Conservation (phyloP, 495 filamentous ascomycete genomes). For the Daldinia concentrica region DNA sequence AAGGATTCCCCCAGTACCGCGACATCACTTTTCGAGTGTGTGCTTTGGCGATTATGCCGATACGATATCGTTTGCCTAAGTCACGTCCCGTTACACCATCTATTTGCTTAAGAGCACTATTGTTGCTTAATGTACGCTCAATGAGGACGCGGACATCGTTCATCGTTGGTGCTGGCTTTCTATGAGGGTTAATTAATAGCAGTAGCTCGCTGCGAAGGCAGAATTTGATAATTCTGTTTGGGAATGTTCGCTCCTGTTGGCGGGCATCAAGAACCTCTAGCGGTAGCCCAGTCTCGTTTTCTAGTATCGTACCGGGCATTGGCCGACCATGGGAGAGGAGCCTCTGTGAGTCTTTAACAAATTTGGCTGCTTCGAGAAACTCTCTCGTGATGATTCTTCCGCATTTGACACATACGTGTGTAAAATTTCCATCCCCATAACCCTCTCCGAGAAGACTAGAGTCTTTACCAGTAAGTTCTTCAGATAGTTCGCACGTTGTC, state of each 20-base stretch:
- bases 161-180: constrained; percentile 51
- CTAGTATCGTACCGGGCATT: constrained; percentile 73
- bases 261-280: constrained; percentile 17
- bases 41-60: constrained; percentile 52
- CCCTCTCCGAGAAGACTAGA: constrained; percentile 58
- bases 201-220: constrained; percentile 51
- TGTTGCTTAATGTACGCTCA: constrained; percentile 51
- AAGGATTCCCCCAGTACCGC: constrained; percentile 80
- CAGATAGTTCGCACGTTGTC: constrained; percentile 62
- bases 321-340: constrained; percentile 57
- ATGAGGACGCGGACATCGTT: constrained; percentile 53
- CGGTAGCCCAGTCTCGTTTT: constrained; percentile 50
- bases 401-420: constrained; percentile 57
- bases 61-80: constrained; percentile 15
- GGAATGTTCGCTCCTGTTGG: constrained; percentile 60
- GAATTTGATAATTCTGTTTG: constrained; percentile 65
- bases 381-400: constrained; percentile 60
- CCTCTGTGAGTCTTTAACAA: constrained; percentile 60
- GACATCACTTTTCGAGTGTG: constrained; percentile 78
- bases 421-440: constrained; percentile 72
- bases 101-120: constrained; percentile 40
- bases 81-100: constrained; percentile 31
- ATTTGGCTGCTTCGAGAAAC: constrained; percentile 64
- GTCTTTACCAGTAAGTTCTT: constrained; percentile 30
- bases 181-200: constrained; percentile 40